A percentile compares a stretch with the other conserved stretches of the same genome.
phyloP scores from a whole-genome alignment of 2,329 filamentous ascomycete species.

The Graphium sp. region DNA sequence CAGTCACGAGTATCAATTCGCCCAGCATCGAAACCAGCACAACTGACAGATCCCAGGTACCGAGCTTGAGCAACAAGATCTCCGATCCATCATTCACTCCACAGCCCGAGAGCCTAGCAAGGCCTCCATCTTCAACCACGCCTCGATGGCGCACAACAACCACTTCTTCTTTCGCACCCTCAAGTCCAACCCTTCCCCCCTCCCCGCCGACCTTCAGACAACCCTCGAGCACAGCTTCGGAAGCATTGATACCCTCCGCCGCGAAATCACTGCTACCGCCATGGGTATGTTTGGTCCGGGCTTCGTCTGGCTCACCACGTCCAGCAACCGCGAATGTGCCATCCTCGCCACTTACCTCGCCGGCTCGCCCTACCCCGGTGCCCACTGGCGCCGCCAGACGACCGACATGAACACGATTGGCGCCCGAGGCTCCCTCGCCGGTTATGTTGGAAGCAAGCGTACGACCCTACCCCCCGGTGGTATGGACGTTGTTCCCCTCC shows the following conservation, averaged over 20 bases:
- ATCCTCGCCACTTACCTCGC: slow-evolving; percentile 84
- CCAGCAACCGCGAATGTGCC: slow-evolving; percentile 30
- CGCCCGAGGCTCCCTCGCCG: slow-evolving; percentile 18
- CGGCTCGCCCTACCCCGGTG: slow-evolving; percentile 71
- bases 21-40: too few relatives aligned
- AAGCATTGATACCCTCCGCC: slow-evolving; percentile 64
- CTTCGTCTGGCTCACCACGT: slow-evolving; percentile 84
- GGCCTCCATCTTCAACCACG: slow-evolving; percentile 83
- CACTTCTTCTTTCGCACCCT: slow-evolving; percentile 58
- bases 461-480: slow-evolving; percentile 42
- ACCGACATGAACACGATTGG: slow-evolving; percentile 53
- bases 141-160: slow-evolving; percentile 91
- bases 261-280: slow-evolving; percentile 67
- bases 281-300: slow-evolving; percentile 90
- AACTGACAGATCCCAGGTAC: slow-evolving; percentile 30
- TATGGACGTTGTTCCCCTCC: slow-evolving; percentile 53
- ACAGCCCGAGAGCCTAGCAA: slow-evolving; percentile 63
- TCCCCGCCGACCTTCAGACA: slow-evolving; percentile 36
- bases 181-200: slow-evolving; percentile 24
- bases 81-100: slow-evolving; percentile 54
- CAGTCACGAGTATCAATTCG: too few relatives aligned
- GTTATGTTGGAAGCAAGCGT: slow-evolving; percentile 10
- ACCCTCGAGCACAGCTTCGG: slow-evolving; percentile 59
- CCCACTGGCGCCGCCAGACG: slow-evolving; percentile 59
- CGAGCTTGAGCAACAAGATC: slow-evolving; percentile 39